These are phyloP conservation scores for Areca catechu DNA, from an alignment of 176 grass and related monocot species.

Conservation along the genomic window DNA sequence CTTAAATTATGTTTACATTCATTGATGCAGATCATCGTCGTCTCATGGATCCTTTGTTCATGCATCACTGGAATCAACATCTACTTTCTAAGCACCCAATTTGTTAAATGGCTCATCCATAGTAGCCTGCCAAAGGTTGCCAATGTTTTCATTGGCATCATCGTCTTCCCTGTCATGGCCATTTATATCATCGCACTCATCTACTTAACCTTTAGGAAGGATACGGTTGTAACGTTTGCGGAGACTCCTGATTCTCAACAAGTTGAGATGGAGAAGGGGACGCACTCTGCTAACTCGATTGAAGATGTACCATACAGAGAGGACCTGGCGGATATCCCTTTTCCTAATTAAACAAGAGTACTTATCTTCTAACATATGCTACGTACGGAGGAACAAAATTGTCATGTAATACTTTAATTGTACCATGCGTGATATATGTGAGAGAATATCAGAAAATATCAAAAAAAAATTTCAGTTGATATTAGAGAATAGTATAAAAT, in stretches of 20 bases:
- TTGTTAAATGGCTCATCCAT: conserved; percentile 44
- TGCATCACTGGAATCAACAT: conserved; percentile 63
- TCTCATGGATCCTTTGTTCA: conserved; percentile 54
- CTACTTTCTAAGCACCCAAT: conserved; percentile 74
- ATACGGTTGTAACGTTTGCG: conserved; percentile 40
- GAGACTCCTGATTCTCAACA: conserved; percentile 25
- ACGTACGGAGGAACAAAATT: too few relatives aligned
- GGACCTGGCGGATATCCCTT: conserved; percentile 59
- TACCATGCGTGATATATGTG: too few relatives aligned
- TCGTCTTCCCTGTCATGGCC: conserved; percentile 55
- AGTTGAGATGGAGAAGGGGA: conserved; percentile 38
- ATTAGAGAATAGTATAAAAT: too few relatives aligned
- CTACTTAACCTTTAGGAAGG: conserved; percentile 63
- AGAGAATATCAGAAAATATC: too few relatives aligned
- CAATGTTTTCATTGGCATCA: conserved; percentile 30
- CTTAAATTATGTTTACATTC: background rate
- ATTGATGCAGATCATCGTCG: conserved; percentile 39
- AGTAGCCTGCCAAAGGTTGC: conserved; percentile 40
- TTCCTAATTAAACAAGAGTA: conserved; percentile 25
- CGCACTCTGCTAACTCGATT: background rate
- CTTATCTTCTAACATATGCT: too few relatives aligned
- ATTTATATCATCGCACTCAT: conserved; percentile 38
- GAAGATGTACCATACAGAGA: conserved; percentile 43
- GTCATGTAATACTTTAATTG: too few relatives aligned
- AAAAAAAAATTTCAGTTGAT: too few relatives aligned